Percentiles rank a stretch among this genome's conserved stretches.
These are phyloP conservation scores for Aureobasidium leucospermi DNA, from an alignment of 2,329 filamentous ascomycete genomes.

Conservation along the genomic window DNA sequence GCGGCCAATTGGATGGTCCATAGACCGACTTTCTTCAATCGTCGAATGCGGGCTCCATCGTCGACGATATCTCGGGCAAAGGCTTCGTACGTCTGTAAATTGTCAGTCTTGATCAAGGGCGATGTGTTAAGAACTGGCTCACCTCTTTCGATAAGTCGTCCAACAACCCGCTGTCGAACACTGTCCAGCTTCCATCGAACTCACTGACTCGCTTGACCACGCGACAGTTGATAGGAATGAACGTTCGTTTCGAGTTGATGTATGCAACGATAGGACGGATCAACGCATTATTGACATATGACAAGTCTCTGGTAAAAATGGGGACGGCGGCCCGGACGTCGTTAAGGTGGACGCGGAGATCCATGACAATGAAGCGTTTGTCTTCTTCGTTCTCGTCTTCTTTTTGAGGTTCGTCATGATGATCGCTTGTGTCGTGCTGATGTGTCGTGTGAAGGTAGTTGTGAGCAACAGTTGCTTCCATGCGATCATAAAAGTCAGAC, in stretches of 20 bases:
- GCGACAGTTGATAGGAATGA: constrained; percentile 90
- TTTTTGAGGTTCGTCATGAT: constrained; percentile 15
- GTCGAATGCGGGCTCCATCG: constrained; percentile 74
- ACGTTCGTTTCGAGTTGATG: constrained; percentile 90
- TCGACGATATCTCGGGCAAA: constrained; percentile 89
- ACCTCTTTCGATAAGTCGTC: constrained; percentile 84
- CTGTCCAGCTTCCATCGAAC: constrained; percentile 92
- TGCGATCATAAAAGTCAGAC: constrained; percentile 92
- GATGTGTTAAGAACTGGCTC: constrained; percentile 20
- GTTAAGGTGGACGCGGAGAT: constrained; percentile 89
- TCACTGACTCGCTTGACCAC: constrained; percentile 84
- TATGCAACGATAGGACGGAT: constrained; percentile 96
- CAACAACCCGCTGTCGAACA: constrained; percentile 89
- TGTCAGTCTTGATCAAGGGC: constrained; percentile 4
- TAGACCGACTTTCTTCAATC: constrained; percentile 91
- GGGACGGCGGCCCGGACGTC: constrained; percentile 90
- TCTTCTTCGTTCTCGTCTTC: constrained; percentile 41
- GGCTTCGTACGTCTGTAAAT: constrained; percentile 68
- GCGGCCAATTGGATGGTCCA: constrained; percentile 91
- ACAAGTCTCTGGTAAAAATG: constrained; percentile 83
- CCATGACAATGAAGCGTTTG: constrained; percentile 81
- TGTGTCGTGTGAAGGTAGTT: constrained; percentile 43
- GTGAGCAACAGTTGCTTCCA: constrained; percentile 87
- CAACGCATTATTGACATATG: constrained; percentile 92
- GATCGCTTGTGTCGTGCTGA: constrained; percentile 20